Conservation (phyloP, 805 yeast genomes). For the Starmerella kuoi region DNA sequence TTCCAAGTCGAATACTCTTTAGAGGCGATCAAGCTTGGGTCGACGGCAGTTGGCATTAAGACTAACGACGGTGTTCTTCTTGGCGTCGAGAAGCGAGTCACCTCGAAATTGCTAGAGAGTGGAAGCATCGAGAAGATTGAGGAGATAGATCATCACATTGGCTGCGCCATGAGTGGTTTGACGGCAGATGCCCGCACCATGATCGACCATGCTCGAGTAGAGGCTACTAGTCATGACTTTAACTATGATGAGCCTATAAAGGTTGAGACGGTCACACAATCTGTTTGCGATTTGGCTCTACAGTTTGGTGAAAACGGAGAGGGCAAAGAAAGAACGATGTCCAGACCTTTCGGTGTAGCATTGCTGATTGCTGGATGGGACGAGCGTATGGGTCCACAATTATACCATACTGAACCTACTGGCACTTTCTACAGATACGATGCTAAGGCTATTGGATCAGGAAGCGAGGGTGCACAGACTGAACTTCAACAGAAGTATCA, state of each 20-base stretch:
- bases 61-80: slow-evolving; percentile 92
- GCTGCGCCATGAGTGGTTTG: slow-evolving; percentile 97
- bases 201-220: slow-evolving; percentile 96
- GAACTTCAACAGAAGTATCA: slow-evolving; percentile 96
- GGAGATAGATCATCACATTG: slow-evolving; percentile 86
- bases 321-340: slow-evolving; percentile 90
- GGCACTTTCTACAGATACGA: slow-evolving; percentile 96
- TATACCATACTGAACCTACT: slow-evolving; percentile 96
- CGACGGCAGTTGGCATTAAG: slow-evolving; percentile 94
- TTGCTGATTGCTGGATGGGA: slow-evolving; percentile 89
- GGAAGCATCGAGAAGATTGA: slow-evolving; percentile 92
- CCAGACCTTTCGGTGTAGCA: slow-evolving; percentile 98
- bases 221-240: slow-evolving; percentile 66
- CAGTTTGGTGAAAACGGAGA: slow-evolving; percentile 88
- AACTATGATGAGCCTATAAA: slow-evolving; percentile 86
- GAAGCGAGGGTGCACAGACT: slow-evolving; percentile 97
- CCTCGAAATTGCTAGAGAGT: slow-evolving; percentile 80
- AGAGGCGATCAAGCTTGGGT: slow-evolving; percentile 94
- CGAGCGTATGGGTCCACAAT: slow-evolving; percentile 80
- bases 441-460: slow-evolving; percentile 98
- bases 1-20: slow-evolving; percentile 96
- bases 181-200: slow-evolving; percentile 98
- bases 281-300: slow-evolving; percentile 91
- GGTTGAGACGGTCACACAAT: slow-evolving; percentile 87
- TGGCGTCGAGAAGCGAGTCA: slow-evolving; percentile 95